These are phyloP conservation scores for Ganoderma multipileum DNA, from an alignment of 1,284 basidiomycete genomes.

Conservation along the genomic window DNA sequence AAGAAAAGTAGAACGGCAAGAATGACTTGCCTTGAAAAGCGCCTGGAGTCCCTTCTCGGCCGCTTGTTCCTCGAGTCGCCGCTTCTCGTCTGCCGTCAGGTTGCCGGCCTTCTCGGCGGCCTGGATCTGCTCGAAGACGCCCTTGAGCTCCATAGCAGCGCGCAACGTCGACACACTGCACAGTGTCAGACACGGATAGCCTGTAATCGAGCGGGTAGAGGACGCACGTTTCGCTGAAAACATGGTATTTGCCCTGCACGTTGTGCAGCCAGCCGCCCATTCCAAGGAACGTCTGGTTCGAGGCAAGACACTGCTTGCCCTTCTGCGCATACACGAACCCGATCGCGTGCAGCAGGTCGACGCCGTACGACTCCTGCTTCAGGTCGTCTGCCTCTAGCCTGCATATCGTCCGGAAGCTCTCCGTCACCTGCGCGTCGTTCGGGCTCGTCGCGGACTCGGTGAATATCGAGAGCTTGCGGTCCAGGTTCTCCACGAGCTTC, in stretches of 20 bases:
- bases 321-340: slow-evolving; percentile 91
- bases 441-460: slow-evolving; percentile 87
- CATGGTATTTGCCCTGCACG: slow-evolving; percentile 92
- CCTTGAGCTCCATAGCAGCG: slow-evolving; percentile 92
- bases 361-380: slow-evolving; percentile 91
- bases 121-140: slow-evolving; percentile 95
- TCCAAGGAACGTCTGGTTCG: slow-evolving; percentile 80
- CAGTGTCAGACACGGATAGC: slow-evolving; percentile 7
- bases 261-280: slow-evolving; percentile 95
- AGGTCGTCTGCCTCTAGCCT: slow-evolving; percentile 89
- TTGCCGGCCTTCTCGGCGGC: slow-evolving; percentile 90
- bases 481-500: slow-evolving; percentile 85
- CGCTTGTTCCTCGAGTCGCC: slow-evolving; percentile 93
- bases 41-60: slow-evolving; percentile 96
- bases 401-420: slow-evolving; percentile 81
- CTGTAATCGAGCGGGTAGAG: neutral
- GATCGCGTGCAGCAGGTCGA: slow-evolving; percentile 90
- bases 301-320: slow-evolving; percentile 82
- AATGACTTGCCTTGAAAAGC: slow-evolving; percentile 78
- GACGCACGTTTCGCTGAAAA: slow-evolving; percentile 90
- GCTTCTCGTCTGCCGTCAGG: slow-evolving; percentile 85
- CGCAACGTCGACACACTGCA: slow-evolving; percentile 85
- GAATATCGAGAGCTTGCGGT: slow-evolving; percentile 90
- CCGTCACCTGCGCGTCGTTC: slow-evolving; percentile 71
- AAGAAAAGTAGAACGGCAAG: neutral